phyloP scores from a whole-genome alignment of 192 early-diverging fungal genomes.

The Coemansia sp. region DNA sequence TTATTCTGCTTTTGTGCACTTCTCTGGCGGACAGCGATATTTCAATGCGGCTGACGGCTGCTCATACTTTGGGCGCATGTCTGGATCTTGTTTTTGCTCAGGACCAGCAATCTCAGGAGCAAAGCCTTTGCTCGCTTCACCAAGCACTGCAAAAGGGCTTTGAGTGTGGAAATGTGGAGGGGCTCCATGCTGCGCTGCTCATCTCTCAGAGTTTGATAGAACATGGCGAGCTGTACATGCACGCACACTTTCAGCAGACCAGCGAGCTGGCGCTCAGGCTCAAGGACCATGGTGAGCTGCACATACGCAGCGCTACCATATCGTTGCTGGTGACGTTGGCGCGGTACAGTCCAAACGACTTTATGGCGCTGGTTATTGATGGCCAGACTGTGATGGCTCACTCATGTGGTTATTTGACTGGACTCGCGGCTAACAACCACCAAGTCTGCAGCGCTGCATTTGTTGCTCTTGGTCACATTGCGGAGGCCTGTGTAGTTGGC shows the following conservation, averaged over 20 bases:
- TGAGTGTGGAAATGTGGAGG: conserved; percentile 66
- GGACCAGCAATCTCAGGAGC: conserved; percentile 63
- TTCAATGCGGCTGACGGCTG: conserved; percentile 82
- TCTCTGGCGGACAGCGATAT: conserved; percentile 77
- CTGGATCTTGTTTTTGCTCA: conserved; percentile 61
- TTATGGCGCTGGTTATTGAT: conserved; percentile 44
- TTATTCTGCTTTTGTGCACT: conserved; percentile 69
- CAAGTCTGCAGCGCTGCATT: conserved; percentile 60
- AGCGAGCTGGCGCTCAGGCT: conserved; percentile 73
- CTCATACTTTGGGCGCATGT: conserved; percentile 76
- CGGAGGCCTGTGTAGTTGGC: conserved; percentile 69
- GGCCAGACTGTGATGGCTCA: conserved; percentile 62
- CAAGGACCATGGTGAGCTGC: conserved; percentile 70
- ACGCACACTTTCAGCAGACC: conserved; percentile 67
- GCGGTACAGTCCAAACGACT: conserved; percentile 66
- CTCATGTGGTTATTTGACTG: conserved; percentile 73
- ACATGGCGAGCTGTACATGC: conserved; percentile 85
- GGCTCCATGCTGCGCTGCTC: conserved; percentile 82
- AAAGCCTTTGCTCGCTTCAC: conserved; percentile 68
- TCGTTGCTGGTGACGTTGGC: conserved; percentile 80
- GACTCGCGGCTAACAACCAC: conserved; percentile 65
- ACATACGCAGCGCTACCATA: conserved; percentile 80
- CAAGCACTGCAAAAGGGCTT: conserved; percentile 78
- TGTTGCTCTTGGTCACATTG: conserved; percentile 79
- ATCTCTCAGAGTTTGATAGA: conserved; percentile 73